Evolutionary conservation across 768 basidiomycete genomes (phyloP), one percentile per base, ranked within the genome.

Genomic region (Tricholoma sp.): DNA sequence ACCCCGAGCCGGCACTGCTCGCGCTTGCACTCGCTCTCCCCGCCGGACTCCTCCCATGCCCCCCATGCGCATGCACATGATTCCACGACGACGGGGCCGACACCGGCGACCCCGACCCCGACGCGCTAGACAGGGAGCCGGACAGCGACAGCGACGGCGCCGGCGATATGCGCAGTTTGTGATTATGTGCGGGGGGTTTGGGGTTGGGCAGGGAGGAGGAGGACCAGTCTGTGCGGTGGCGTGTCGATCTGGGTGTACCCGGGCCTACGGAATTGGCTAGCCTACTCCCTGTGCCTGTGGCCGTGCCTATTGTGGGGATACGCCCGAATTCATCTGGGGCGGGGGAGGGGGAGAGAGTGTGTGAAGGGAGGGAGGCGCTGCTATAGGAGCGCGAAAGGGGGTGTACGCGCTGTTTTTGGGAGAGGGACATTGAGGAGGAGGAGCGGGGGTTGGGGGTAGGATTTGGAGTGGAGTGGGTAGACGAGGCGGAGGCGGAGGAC

Each of bases 401-500:
- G 53, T 74, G 74, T 6, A 50, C 59, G 48, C 55, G 36, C 3
- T 63, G 24, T 24, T 24, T 24, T 24, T 24, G 24, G 24, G 24
- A 24, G 24, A 1, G 24, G 24, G 24, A 24, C 1, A 4, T 24
- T 1, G 24, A 24, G 4, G 24, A 1, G 24, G 24, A 24, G 24
- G 4, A 4, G 24, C 2, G 4, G 24, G 24, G 24, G 24, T n/a
- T n/a, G 24, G 4, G 24, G 24, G 24, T n/a, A 52, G 1, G 72
- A 63, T 17, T 57, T 66, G 33, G 79, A 61, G 28, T 61, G 41
- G 56, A 44, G 55, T 54, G 49, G 36, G 61, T 57, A 50, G 33
- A 36, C 0, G 67, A 59, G 6, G 70, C 62, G 8, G 80, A 81
- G 5, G 77, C 72, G 1, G 72, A 69, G 0, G 80, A 85, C 12